Conservation (phyloP, 371 early-diverging fungal species). For the Mortierella sp. region DNA sequence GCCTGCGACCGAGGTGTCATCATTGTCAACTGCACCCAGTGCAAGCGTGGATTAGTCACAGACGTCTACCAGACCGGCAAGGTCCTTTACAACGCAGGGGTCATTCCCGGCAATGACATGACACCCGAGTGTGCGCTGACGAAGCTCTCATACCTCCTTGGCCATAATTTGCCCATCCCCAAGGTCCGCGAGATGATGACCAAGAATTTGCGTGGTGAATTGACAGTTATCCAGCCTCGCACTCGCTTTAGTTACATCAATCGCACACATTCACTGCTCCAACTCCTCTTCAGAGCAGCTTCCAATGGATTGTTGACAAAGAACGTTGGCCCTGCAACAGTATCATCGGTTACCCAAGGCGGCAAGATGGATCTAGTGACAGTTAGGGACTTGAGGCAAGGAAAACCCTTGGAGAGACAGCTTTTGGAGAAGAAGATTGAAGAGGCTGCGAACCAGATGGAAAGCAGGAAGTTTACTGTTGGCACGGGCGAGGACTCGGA, state of each 20-base stretch:
- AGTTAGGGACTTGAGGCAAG: neutral
- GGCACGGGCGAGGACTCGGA: conserved; percentile 12
- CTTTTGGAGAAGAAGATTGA: conserved; percentile 10
- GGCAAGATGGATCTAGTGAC: neutral
- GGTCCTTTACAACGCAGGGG: conserved; percentile 83
- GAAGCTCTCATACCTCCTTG: conserved; percentile 93
- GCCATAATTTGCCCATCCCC: conserved; percentile 71
- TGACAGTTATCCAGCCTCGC: conserved; percentile 78
- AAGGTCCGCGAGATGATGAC: conserved; percentile 84
- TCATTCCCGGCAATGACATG: conserved; percentile 98
- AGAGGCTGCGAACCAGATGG: neutral
- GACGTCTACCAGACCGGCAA: conserved; percentile 94
- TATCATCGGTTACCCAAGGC: too few species aligned
- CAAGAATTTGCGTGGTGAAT: conserved; percentile 91
- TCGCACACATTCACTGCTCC: conserved; percentile 63
- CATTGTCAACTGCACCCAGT: conserved; percentile 96
- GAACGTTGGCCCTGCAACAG: neutral
- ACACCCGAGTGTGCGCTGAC: conserved; percentile 97
- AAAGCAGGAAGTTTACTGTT: conserved; percentile 5
- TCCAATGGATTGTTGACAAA: conserved; percentile 29
- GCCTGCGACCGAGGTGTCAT: conserved; percentile 94
- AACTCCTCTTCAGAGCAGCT: conserved; percentile 59
- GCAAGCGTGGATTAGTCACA: conserved; percentile 88
- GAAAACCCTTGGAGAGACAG: conserved; percentile 1
- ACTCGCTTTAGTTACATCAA: conserved; percentile 66